These are phyloP conservation scores for Thamnidium elegans DNA, from an alignment of 192 early-diverging fungal genomes.

Conservation along the genomic window DNA sequence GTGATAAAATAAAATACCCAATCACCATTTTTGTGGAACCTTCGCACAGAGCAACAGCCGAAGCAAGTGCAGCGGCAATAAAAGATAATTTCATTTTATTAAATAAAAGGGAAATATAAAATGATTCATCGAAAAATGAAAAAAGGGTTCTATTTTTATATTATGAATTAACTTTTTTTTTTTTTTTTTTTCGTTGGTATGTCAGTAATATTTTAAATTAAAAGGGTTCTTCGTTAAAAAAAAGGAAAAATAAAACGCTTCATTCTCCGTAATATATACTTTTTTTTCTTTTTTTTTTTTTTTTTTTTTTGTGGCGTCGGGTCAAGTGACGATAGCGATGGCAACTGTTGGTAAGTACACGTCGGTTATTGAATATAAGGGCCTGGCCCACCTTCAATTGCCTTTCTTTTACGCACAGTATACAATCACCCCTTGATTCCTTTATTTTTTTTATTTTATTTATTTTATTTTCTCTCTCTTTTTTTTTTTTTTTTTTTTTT, in stretches of 20 bases:
- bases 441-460: conserved; percentile 18
- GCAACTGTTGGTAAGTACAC: neutral
- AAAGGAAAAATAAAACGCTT: neutral
- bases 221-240: neutral
- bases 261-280: neutral
- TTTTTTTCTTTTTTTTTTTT: too few species aligned
- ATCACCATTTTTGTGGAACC: conserved; percentile 22
- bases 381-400: conserved; percentile 1
- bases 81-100: neutral
- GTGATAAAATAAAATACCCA: conserved; percentile 14
- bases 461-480: conserved; percentile 2
- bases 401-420: neutral
- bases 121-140: too few species aligned
- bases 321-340: neutral
- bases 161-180: neutral
- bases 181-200: neutral
- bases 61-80: conserved; percentile 1
- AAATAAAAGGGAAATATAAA: neutral
- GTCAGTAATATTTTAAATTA: conserved; percentile 6
- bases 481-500: conserved; percentile 12
- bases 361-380: neutral
- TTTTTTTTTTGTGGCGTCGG: too few species aligned
- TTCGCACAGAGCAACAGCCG: conserved; percentile 10
- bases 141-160: too few species aligned
- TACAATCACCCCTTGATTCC: conserved; percentile 17